A percentile compares a stretch with the other conserved stretches of the same genome.
phyloP scores from a whole-genome alignment of 2,329 filamentous ascomycete genomes.

The Fusarium austroafricanum region DNA sequence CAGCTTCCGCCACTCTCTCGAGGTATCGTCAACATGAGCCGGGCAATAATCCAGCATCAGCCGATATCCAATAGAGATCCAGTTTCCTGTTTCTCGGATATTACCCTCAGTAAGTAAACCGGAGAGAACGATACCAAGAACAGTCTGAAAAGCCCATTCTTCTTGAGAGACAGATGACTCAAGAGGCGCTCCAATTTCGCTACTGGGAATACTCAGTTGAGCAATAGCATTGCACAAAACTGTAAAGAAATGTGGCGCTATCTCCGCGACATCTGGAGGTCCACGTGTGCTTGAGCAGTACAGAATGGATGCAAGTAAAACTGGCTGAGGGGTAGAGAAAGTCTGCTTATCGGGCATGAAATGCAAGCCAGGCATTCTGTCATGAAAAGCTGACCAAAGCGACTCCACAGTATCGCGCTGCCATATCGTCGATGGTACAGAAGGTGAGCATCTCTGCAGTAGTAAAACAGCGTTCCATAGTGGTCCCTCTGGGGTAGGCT shows the following conservation, averaged over 20 bases:
- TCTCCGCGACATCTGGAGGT: background rate
- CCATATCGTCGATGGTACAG: background rate
- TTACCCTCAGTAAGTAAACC: slow-evolving; percentile 7
- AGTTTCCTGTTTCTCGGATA: slow-evolving; percentile 12
- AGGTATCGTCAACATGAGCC: slow-evolving; percentile 13
- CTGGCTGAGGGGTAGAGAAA: slow-evolving; percentile 3
- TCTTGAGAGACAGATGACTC: slow-evolving; percentile 3
- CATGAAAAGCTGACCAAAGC: slow-evolving; percentile 15
- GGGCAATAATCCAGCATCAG: slow-evolving; percentile 20
- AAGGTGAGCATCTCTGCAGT: background rate
- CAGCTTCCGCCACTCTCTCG: slow-evolving; percentile 16
- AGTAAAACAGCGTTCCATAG: slow-evolving; percentile 9
- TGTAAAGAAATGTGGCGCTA: slow-evolving; percentile 2
- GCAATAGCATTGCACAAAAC: slow-evolving; percentile 14
- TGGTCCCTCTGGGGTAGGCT: background rate
- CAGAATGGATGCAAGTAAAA: slow-evolving; percentile 2
- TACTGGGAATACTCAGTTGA: slow-evolving; percentile 13
- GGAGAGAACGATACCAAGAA: slow-evolving; percentile 5
- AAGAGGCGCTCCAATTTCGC: background rate
- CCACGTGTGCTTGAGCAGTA: slow-evolving; percentile 15
- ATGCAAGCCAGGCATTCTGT: slow-evolving; percentile 13
- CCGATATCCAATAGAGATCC: slow-evolving; percentile 17
- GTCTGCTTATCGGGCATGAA: slow-evolving; percentile 23
- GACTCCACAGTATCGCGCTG: slow-evolving; percentile 12
- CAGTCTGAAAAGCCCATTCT: slow-evolving; percentile 22